These are phyloP conservation scores for Mortierella claussenii DNA, from an alignment of 192 early-diverging fungal genomes.

Conservation along the genomic window DNA sequence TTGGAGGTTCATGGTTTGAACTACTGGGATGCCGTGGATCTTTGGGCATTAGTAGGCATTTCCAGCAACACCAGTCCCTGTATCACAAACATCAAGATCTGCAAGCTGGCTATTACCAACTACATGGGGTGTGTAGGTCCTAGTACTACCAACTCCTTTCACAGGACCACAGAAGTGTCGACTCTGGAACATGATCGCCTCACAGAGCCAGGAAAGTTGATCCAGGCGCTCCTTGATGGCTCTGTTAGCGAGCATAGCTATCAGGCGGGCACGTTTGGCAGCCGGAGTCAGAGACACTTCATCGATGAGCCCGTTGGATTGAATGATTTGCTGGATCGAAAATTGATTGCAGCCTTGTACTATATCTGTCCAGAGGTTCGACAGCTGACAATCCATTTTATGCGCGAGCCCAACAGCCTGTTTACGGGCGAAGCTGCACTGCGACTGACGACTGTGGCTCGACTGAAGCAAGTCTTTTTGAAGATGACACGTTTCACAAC, in stretches of 20 bases:
- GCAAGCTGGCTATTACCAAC: no score
- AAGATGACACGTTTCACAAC: background rate
- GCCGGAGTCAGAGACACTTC: background rate
- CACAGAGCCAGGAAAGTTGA: background rate
- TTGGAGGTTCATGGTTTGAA: conserved; percentile 9
- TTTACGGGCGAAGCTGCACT: background rate
- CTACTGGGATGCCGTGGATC: background rate
- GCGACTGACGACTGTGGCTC: background rate
- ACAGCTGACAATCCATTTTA: background rate
- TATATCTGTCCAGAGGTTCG: background rate
- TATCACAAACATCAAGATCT: background rate
- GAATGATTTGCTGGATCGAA: background rate
- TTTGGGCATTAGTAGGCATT: background rate
- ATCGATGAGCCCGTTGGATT: background rate
- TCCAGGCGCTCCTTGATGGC: background rate
- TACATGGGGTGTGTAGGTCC: background rate
- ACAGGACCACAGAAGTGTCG: background rate
- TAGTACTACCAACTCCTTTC: background rate
- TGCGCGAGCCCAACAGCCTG: background rate
- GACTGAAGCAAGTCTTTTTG: background rate
- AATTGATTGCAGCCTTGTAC: background rate
- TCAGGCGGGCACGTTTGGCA: no score
- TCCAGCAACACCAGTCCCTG: background rate
- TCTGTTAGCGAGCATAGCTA: background rate
- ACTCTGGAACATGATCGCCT: background rate